A percentile compares a stretch with the other conserved stretches of the same genome.
Evolutionary conservation across 176 grass and related monocot genomes (phyloP).

Genomic region (Oryza meyeriana): DNA sequence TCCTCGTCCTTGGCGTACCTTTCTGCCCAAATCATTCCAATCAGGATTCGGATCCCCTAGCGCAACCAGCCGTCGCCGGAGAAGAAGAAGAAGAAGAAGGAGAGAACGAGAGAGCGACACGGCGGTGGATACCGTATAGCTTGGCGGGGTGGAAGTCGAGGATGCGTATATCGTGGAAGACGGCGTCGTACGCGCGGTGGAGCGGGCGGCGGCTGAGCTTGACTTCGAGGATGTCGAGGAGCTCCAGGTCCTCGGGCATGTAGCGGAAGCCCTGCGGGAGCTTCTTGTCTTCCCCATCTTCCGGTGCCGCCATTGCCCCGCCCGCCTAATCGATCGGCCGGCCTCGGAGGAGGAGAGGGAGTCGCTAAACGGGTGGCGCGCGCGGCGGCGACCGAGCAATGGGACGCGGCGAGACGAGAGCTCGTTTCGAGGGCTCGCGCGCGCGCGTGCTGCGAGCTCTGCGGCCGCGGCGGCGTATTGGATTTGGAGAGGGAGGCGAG

Average conservation of each 20-base stretch:
- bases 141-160: conserved; percentile 24
- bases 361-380: not conserved
- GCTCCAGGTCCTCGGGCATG: not conserved
- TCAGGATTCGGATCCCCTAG: no score
- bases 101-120: not conserved
- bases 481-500: no score
- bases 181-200: not conserved
- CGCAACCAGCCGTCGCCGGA: no score
- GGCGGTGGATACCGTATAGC: conserved; percentile 32
- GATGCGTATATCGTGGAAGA: conserved; percentile 28
- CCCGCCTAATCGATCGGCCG: not conserved
- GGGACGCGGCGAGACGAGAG: not conserved
- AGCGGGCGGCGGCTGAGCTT: not conserved
- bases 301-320: not conserved
- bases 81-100: no score
- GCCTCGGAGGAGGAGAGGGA: not conserved
- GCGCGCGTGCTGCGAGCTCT: not conserved
- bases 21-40: conserved; percentile 6
- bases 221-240: not conserved
- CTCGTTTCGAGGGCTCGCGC: no score
- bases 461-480: not conserved
- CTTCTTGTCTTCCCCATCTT: not conserved
- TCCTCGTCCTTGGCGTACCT: not conserved
- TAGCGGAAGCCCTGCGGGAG: conserved; percentile 18
- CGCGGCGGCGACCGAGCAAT: no score